Evolutionary conservation across 2,329 filamentous ascomycete species (phyloP).

Genomic region (Zymoseptoria pseudotritici): DNA sequence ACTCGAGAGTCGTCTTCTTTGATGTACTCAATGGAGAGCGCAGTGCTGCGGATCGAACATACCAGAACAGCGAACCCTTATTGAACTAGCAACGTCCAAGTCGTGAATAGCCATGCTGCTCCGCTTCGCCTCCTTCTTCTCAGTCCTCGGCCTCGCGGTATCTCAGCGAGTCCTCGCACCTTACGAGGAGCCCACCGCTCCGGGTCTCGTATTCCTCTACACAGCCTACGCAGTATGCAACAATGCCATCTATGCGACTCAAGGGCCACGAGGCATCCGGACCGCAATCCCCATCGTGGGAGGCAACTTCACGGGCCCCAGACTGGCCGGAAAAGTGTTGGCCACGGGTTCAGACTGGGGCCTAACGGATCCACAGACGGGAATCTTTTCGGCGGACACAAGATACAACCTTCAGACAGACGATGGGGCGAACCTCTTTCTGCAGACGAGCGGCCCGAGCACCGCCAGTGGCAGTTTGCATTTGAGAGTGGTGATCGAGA

Average conservation of each 20-base stretch:
- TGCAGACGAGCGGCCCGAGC: constrained; percentile 28
- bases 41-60: background rate
- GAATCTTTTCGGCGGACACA: constrained; percentile 29
- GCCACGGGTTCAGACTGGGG: constrained; percentile 34
- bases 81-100: background rate
- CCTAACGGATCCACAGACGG: constrained; percentile 25
- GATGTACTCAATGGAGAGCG: background rate
- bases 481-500: constrained; percentile 31
- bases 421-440: constrained; percentile 30
- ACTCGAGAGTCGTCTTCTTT: too few relatives aligned
- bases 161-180: constrained; percentile 5
- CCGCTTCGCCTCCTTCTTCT: constrained; percentile 2
- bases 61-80: background rate
- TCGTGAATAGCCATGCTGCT: background rate
- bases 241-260: constrained; percentile 18
- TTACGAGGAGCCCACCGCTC: constrained; percentile 8
- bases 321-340: constrained; percentile 25
- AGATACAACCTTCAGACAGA: constrained; percentile 32
- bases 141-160: constrained; percentile 3
- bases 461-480: constrained; percentile 25
- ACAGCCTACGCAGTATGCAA: constrained; percentile 22
- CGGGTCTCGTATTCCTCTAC: constrained; percentile 25
- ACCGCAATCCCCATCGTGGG: constrained; percentile 26
- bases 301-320: constrained; percentile 27
- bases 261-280: constrained; percentile 22